Evolutionary conservation across 108 stramenopile species (phyloP).

Genomic region (Asterionellopsis glacialis): DNA sequence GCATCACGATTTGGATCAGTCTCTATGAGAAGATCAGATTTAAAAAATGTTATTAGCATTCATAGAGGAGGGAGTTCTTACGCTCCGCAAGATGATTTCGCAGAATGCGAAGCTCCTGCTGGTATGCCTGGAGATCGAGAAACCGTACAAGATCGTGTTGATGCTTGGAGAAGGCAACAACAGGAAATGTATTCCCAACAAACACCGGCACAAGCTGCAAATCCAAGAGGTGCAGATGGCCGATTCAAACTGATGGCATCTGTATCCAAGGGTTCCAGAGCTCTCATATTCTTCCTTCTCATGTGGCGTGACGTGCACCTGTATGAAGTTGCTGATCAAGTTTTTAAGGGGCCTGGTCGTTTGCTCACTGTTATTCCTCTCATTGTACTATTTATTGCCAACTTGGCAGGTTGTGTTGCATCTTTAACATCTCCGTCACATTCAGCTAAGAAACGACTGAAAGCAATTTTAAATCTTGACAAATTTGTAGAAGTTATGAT

Average conservation of each 20-base stretch:
- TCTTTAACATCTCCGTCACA: slow-evolving; percentile 44
- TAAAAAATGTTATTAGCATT: no score
- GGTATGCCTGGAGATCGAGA: slow-evolving; percentile 26
- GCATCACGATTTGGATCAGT: no score
- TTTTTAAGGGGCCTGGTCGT: slow-evolving; percentile 38
- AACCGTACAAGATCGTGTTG: slow-evolving; percentile 74
- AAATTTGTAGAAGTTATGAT: slow-evolving; percentile 64
- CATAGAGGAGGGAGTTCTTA: no score
- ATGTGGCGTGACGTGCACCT: slow-evolving; percentile 84
- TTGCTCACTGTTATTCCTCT: slow-evolving; percentile 40
- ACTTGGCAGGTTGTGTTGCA: slow-evolving; percentile 68
- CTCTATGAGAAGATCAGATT: no score
- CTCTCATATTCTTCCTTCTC: slow-evolving; percentile 75
- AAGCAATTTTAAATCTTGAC: slow-evolving; percentile 80
- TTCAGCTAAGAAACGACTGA: slow-evolving; percentile 64
- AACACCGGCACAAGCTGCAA: slow-evolving; percentile 10
- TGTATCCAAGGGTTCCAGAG: slow-evolving; percentile 66
- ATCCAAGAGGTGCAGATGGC: slow-evolving; percentile 60
- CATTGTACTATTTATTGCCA: slow-evolving; percentile 60
- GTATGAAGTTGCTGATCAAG: slow-evolving; percentile 73
- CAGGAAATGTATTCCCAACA: slow-evolving; percentile 2
- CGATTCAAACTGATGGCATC: slow-evolving; percentile 69
- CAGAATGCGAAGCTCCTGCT: no score
- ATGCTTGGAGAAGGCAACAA: slow-evolving; percentile 63
- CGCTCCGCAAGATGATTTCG: no score